Evolutionary conservation across 169 alveolate genomes (phyloP).

Genomic region (Eimeria tenella): DNA sequence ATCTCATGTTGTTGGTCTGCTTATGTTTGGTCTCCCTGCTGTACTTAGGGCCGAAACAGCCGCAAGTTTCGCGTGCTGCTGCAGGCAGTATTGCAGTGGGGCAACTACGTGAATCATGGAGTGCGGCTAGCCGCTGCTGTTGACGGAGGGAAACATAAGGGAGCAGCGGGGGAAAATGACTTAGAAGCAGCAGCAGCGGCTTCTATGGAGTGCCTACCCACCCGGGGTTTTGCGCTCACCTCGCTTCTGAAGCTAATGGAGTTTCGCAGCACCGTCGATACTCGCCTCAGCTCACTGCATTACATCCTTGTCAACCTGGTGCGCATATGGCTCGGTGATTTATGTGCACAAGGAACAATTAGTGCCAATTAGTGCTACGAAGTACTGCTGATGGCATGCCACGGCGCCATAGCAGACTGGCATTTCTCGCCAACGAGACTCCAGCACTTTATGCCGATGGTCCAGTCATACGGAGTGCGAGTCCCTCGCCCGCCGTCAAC

Average conservation of each 20-base stretch:
- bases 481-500: too few relatives aligned
- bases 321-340: not conserved
- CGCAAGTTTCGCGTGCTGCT: slow-evolving; percentile 77
- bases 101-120: slow-evolving; percentile 85
- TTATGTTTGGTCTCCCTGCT: not conserved
- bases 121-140: slow-evolving; percentile 55
- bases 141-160: not conserved
- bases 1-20: not conserved
- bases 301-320: slow-evolving; percentile 81
- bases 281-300: slow-evolving; percentile 81
- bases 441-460: not conserved
- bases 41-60: slow-evolving; percentile 70
- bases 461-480: too few relatives aligned
- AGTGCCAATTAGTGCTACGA: too few relatives aligned
- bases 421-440: not conserved
- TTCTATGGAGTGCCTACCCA: slow-evolving; percentile 76
- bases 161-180: not conserved
- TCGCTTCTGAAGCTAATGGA: slow-evolving; percentile 81
- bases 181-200: not conserved
- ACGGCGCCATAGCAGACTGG: not conserved
- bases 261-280: slow-evolving; percentile 82
- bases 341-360: too few relatives aligned
- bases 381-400: not conserved
- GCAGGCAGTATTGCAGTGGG: slow-evolving; percentile 82
- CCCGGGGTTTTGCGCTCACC: slow-evolving; percentile 80